Conservation (phyloP, 2,329 filamentous ascomycete species). For the Albophoma yamanashiensis region DNA sequence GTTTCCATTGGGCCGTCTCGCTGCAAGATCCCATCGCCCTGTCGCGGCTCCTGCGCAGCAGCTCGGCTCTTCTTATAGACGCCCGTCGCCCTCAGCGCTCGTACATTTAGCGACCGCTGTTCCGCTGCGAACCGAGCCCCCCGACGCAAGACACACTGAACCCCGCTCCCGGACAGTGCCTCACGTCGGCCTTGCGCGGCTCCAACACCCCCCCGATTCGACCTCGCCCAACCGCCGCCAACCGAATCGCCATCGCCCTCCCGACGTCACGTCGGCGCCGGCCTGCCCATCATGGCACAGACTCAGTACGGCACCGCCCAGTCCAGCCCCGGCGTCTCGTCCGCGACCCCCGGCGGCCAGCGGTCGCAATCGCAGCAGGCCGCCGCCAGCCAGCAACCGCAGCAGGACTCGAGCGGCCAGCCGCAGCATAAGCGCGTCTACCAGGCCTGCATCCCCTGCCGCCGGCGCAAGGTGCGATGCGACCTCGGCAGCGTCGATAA, state of each 20-base stretch:
- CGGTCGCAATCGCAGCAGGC: conserved; percentile 9
- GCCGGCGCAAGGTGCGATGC: conserved; percentile 51
- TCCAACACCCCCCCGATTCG: conserved; percentile 6
- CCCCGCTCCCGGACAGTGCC: conserved; percentile 2
- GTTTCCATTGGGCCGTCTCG: not conserved
- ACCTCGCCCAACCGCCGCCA: conserved; percentile 23
- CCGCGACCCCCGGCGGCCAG: conserved; percentile 6
- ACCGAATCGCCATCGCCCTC: conserved; percentile 14
- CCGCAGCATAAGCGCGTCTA: conserved; percentile 51
- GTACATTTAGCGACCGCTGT: not conserved
- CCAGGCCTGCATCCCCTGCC: conserved; percentile 52
- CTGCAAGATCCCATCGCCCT: not conserved
- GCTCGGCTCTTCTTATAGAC: not conserved
- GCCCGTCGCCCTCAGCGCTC: not conserved
- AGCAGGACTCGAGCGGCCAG: not conserved
- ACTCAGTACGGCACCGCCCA: conserved; percentile 7
- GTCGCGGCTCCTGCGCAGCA: not conserved
- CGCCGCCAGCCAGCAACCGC: conserved; percentile 6
- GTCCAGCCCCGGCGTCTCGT: conserved; percentile 9
- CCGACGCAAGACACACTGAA: not conserved
- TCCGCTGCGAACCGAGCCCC: not conserved
- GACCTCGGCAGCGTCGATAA: conserved; percentile 74
- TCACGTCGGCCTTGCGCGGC: conserved; percentile 6
- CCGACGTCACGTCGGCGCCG: conserved; percentile 2
- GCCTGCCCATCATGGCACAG: conserved; percentile 10